Evolutionary conservation across 2,329 filamentous ascomycete genomes (phyloP), one percentile per base, ranked within the genome.

Genomic region (Curvularia sp.): DNA sequence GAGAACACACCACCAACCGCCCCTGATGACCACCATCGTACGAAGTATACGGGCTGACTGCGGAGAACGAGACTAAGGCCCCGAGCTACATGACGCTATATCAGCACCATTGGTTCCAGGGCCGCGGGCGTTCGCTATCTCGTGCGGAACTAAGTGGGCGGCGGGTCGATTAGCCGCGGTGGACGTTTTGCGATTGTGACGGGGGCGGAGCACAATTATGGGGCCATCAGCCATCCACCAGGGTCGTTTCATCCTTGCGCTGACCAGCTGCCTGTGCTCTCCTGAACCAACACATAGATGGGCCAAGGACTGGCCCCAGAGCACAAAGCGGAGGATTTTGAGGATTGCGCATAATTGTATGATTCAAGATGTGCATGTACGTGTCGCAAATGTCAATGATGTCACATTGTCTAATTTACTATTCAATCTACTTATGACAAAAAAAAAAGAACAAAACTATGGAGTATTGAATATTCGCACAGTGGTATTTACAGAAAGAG

Each of bases 171-270:
- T 53, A 57, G 43, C 43, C 49, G 55, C 55, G 41, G 13, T 35
- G 31, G 46, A 50, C 53, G 47, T 38, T 38, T 50, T 50, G 33
- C 20, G 13, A 31, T 46, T 39, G 48, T 22, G 33, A 35, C 49
- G 41, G 48, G 28, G 33, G 48, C 30, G 38, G 48, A 38, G 48
- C 35, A 31, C n/a, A 30, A 30, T 15, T 18, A 28, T 33, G 44
- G 28, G 44, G 20, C 44, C 8, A 30, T 48, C 30, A 10, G 44
- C 28, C 30, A 5, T 47, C 31, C 56, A 41, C 55, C 49, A 28
- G 41, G 41, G 46, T 46, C 39, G 60, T 63, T 61, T 63, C 60
- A 60, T 18, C 20, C 39, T 12, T 38, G 10, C 12, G 20, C 30
- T 20, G 31, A 33, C 24, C 20, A 47, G 22, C 31, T 30, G 28